phyloP scores from a whole-genome alignment of 2,329 filamentous ascomycete genomes.

The Diaporthe aspalathi region DNA sequence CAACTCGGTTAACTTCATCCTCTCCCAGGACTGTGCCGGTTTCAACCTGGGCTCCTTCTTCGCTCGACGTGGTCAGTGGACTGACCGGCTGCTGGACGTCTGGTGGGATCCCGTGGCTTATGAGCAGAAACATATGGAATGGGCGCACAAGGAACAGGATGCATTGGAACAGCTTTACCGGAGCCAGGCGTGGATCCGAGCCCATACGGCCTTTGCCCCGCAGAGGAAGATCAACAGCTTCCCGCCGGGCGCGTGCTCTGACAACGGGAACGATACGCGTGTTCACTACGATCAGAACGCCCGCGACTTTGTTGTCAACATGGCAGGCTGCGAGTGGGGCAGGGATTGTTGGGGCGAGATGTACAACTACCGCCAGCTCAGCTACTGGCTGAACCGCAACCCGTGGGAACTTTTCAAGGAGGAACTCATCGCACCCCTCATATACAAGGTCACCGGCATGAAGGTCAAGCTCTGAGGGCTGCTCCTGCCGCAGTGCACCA shows the following conservation, averaged over 20 bases:
- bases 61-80: slow-evolving; percentile 85
- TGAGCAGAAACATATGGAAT: slow-evolving; percentile 98
- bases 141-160: slow-evolving; percentile 99
- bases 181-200: slow-evolving; percentile 91
- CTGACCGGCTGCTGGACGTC: slow-evolving; percentile 89
- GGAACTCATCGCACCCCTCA: slow-evolving; percentile 69
- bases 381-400: slow-evolving; percentile 87
- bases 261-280: slow-evolving; percentile 77
- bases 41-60: slow-evolving; percentile 99
- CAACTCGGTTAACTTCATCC: slow-evolving; percentile 85
- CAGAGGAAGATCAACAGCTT: slow-evolving; percentile 97
- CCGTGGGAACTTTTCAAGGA: slow-evolving; percentile 83
- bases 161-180: slow-evolving; percentile 92
- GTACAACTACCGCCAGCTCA: slow-evolving; percentile 92
- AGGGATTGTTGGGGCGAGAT: slow-evolving; percentile 98
- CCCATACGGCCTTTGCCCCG: slow-evolving; percentile 87
- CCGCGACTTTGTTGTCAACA: slow-evolving; percentile 95
- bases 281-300: slow-evolving; percentile 90
- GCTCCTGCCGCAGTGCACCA: neutral
- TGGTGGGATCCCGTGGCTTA: slow-evolving; percentile 99
- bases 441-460: slow-evolving; percentile 72
- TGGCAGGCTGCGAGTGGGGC: slow-evolving; percentile 98
- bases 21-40: slow-evolving; percentile 93
- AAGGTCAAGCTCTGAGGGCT: slow-evolving; percentile 64
- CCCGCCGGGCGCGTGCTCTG: slow-evolving; percentile 87